Conservation (phyloP, 2,329 filamentous ascomycete species). For the Diaporthe helianthi region DNA sequence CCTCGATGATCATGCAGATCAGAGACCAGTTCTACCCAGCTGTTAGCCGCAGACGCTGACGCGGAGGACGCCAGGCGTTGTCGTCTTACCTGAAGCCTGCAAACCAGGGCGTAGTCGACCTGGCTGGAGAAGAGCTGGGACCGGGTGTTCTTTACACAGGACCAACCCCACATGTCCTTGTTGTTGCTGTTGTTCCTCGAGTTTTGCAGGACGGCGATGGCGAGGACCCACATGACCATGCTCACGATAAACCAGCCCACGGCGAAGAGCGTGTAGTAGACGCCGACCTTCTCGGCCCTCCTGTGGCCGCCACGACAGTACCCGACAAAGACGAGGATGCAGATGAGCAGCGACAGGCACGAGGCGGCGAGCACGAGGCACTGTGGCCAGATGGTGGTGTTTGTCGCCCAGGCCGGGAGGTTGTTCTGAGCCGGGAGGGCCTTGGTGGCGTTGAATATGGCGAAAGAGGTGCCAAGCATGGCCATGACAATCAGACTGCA, state of each 20-base stretch:
- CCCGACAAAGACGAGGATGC: slow-evolving; percentile 78
- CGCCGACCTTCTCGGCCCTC: slow-evolving; percentile 88
- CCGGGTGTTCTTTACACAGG: slow-evolving; percentile 89
- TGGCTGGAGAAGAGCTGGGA: slow-evolving; percentile 78
- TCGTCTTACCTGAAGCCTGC: slow-evolving; percentile 76
- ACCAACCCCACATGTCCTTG: slow-evolving; percentile 97
- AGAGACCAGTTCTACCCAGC: slow-evolving; percentile 82
- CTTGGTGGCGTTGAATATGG: slow-evolving; percentile 91
- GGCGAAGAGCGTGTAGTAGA: slow-evolving; percentile 95
- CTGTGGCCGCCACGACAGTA: slow-evolving; percentile 90
- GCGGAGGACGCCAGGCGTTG: neutral
- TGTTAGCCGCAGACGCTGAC: slow-evolving; percentile 39
- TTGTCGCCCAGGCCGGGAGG: slow-evolving; percentile 82
- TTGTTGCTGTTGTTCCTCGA: slow-evolving; percentile 74
- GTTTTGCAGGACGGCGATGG: slow-evolving; percentile 83
- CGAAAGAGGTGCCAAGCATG: slow-evolving; percentile 86
- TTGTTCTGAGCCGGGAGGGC: slow-evolving; percentile 76
- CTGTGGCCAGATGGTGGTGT: slow-evolving; percentile 88
- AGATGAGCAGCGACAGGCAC: slow-evolving; percentile 80
- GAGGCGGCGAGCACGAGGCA: slow-evolving; percentile 81
- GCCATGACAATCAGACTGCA: slow-evolving; percentile 94
- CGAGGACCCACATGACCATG: slow-evolving; percentile 89
- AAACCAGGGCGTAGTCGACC: slow-evolving; percentile 88
- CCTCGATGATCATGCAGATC: slow-evolving; percentile 96
- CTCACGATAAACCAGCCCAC: slow-evolving; percentile 94